Conservation (phyloP, 176 grass and related monocot species). For the Carex myosuroides region DNA sequence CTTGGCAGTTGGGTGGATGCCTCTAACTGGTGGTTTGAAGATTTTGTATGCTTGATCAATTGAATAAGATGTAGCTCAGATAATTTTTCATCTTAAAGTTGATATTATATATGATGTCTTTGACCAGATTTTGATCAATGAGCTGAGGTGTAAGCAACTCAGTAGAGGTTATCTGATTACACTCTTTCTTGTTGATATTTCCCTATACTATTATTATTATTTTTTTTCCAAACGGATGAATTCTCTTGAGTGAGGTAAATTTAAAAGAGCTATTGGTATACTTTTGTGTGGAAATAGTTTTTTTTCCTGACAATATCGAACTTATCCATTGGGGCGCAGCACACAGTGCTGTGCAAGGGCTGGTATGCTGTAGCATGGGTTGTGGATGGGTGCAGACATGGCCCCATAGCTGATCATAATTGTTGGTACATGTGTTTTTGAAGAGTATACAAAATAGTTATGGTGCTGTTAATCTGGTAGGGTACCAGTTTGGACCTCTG, state of each 20-base stretch:
- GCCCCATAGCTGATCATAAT: not conserved
- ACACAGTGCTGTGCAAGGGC: not conserved
- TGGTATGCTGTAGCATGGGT: not conserved
- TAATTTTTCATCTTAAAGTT: not conserved
- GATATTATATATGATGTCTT: not conserved
- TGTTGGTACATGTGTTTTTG: not conserved
- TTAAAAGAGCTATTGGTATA: not conserved
- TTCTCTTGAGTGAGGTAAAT: not conserved
- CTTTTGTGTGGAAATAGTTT: not conserved
- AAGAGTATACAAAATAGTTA: not conserved
- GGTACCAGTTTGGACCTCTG: not conserved
- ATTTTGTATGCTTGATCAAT: not conserved
- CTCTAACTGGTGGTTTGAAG: slow-evolving; percentile 25
- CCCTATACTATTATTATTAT: not conserved
- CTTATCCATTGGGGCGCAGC: not conserved
- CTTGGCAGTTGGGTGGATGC: slow-evolving; percentile 40
- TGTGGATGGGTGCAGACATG: not conserved
- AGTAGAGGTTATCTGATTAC: not conserved
- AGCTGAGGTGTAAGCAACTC: not conserved
- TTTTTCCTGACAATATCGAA: not conserved
- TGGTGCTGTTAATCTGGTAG: not conserved
- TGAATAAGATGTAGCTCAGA: slow-evolving; percentile 20
- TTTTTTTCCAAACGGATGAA: not conserved
- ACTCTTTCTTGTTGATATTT: not conserved
- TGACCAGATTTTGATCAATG: slow-evolving; percentile 1